Conservation (phyloP, 306 rosid genomes). For the Styphnolobium japonicum region DNA sequence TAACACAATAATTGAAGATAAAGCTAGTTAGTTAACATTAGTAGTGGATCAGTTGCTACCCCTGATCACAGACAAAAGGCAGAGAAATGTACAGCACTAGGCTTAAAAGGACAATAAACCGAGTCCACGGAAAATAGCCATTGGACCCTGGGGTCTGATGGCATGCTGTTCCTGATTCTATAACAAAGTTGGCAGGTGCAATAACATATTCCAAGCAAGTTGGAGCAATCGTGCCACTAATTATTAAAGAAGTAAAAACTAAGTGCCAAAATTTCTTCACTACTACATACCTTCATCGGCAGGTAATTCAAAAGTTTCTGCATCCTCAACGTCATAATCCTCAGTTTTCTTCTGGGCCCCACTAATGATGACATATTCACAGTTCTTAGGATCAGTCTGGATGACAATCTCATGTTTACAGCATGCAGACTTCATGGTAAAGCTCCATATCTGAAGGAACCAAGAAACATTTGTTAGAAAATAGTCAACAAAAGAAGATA, state of each 20-base stretch:
- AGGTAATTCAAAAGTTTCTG: constrained; percentile 81
- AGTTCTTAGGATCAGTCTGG: constrained; percentile 92
- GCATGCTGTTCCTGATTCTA: background rate
- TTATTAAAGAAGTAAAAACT: background rate
- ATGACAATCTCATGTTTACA: constrained; percentile 83
- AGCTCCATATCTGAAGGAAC: constrained; percentile 85
- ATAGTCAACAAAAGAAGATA: background rate
- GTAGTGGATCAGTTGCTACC: background rate
- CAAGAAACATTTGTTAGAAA: constrained; percentile 7
- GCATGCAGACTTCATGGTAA: constrained; percentile 88
- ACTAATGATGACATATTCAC: constrained; percentile 71
- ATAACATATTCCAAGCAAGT: background rate
- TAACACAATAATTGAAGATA: background rate
- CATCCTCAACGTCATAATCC: constrained; percentile 83
- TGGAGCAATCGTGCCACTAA: background rate
- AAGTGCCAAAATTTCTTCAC: background rate
- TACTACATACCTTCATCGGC: constrained; percentile 71
- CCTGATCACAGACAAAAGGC: background rate
- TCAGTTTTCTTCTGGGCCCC: constrained; percentile 77
- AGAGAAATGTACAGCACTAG: background rate
- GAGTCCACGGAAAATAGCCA: background rate
- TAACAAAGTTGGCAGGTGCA: constrained; percentile 2
- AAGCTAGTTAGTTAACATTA: background rate
- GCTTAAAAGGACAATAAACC: background rate
- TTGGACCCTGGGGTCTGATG: background rate